phyloP scores from a whole-genome alignment of 805 yeast species.

The Yarrowia sp. region DNA sequence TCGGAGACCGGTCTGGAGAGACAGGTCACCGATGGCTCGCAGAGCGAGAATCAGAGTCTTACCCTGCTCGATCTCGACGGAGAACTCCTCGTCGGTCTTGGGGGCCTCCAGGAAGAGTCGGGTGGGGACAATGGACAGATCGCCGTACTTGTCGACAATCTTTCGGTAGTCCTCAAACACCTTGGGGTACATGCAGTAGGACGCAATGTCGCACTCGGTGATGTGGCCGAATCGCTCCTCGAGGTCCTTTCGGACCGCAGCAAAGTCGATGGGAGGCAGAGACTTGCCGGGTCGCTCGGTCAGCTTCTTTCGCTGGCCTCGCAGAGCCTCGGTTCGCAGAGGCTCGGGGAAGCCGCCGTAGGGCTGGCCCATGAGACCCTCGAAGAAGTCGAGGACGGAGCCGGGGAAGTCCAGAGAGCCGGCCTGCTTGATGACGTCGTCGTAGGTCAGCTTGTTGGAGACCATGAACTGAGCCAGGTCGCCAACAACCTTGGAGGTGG shows the following conservation, averaged over 20 bases:
- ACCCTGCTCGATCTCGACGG: slow-evolving; percentile 91
- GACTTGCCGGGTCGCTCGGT: slow-evolving; percentile 88
- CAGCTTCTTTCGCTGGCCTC: slow-evolving; percentile 89
- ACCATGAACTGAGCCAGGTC: slow-evolving; percentile 99
- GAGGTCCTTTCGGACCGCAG: slow-evolving; percentile 68
- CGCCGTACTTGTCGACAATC: slow-evolving; percentile 76
- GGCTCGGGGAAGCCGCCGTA: slow-evolving; percentile 99
- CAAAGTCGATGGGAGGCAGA: slow-evolving; percentile 80
- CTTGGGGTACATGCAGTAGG: slow-evolving; percentile 97
- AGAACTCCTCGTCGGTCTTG: slow-evolving; percentile 81
- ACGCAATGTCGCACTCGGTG: slow-evolving; percentile 86
- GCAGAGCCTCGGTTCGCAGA: slow-evolving; percentile 82
- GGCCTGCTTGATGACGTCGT: slow-evolving; percentile 87
- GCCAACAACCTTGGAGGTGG: slow-evolving; percentile 99
- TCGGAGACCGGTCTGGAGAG: slow-evolving; percentile 80
- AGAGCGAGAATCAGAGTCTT: slow-evolving; percentile 86
- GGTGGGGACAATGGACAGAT: slow-evolving; percentile 91
- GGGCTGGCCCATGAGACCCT: slow-evolving; percentile 99
- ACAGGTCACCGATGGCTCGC: slow-evolving; percentile 88
- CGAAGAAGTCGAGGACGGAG: slow-evolving; percentile 96
- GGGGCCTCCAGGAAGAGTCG: slow-evolving; percentile 85
- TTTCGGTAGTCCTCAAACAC: slow-evolving; percentile 87
- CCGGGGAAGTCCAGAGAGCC: slow-evolving; percentile 95
- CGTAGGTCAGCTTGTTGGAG: slow-evolving; percentile 79
- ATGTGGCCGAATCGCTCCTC: slow-evolving; percentile 73